Conservation (phyloP, 2,329 filamentous ascomycete genomes). For the Penicillium italicum region DNA sequence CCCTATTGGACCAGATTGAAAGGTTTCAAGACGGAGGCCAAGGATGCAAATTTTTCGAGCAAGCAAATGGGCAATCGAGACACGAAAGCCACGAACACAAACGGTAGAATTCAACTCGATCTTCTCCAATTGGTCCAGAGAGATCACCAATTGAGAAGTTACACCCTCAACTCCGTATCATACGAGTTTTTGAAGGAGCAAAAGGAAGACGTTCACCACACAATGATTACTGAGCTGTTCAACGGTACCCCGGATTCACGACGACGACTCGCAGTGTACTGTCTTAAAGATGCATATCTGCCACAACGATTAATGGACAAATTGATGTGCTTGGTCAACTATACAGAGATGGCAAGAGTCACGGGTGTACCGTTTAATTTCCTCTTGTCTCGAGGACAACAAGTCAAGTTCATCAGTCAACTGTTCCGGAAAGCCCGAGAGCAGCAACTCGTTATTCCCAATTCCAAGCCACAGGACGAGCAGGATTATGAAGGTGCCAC, state of each 20-base stretch:
- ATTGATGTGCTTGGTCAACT: slow-evolving; percentile 96
- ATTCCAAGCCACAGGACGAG: slow-evolving; percentile 68
- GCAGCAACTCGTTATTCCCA: slow-evolving; percentile 90
- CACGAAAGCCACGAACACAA: slow-evolving; percentile 90
- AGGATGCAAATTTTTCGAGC: slow-evolving; percentile 83
- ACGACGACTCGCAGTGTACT: slow-evolving; percentile 88
- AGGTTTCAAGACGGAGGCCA: slow-evolving; percentile 65
- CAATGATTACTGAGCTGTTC: slow-evolving; percentile 98
- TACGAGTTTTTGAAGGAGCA: slow-evolving; percentile 94
- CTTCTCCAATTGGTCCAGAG: slow-evolving; percentile 91
- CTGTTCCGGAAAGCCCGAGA: slow-evolving; percentile 92
- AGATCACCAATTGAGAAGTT: slow-evolving; percentile 92
- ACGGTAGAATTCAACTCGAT: slow-evolving; percentile 88
- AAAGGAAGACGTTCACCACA: slow-evolving; percentile 98
- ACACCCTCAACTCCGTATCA: slow-evolving; percentile 93
- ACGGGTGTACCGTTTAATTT: slow-evolving; percentile 98
- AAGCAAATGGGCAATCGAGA: slow-evolving; percentile 98
- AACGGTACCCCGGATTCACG: slow-evolving; percentile 93
- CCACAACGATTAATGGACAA: slow-evolving; percentile 96
- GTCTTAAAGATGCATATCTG: slow-evolving; percentile 93
- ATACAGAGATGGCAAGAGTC: slow-evolving; percentile 99
- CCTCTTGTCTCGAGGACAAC: slow-evolving; percentile 84
- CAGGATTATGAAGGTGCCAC: slow-evolving; percentile 98
- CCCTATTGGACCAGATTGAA: slow-evolving; percentile 83
- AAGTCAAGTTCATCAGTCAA: slow-evolving; percentile 97